phyloP scores from a whole-genome alignment of 305 asterid species.

The Fraxinus platypoda region DNA sequence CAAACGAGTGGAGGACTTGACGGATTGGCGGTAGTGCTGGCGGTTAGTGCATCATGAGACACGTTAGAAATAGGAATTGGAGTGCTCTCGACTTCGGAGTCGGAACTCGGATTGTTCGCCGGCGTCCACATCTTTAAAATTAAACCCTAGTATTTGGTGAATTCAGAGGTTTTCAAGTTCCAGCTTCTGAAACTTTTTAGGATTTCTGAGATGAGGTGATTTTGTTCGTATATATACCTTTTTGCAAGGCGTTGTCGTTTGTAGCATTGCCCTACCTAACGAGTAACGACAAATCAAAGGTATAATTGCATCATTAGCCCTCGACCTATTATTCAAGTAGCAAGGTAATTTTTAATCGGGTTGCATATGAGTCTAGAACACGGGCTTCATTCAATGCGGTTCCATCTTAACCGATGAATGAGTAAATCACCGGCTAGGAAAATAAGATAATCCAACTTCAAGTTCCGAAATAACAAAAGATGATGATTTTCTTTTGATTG shows the following conservation, averaged over 20 bases:
- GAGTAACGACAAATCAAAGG: neutral
- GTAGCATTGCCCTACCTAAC: neutral
- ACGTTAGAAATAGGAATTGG: constrained; percentile 28
- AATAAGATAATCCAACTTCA: too few relatives aligned
- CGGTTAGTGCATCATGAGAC: constrained; percentile 35
- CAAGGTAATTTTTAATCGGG: neutral
- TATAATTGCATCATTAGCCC: neutral
- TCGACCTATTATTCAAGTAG: neutral
- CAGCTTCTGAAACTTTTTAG: neutral
- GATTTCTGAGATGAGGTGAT: neutral
- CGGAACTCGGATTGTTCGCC: constrained; percentile 38
- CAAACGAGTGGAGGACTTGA: constrained; percentile 68
- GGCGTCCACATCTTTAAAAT: constrained; percentile 52
- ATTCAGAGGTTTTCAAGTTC: constrained; percentile 9
- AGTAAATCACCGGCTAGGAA: too few relatives aligned
- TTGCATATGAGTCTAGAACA: too few relatives aligned
- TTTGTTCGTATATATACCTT: neutral
- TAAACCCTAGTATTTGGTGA: constrained; percentile 41
- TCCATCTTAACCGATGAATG: too few relatives aligned
- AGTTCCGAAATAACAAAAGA: too few relatives aligned
- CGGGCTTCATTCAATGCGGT: too few relatives aligned
- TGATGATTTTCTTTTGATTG: neutral
- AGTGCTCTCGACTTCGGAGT: constrained; percentile 41
- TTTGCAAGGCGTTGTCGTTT: neutral
- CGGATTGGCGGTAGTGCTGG: constrained; percentile 27